phyloP scores from a whole-genome alignment of 75 land plant species.

The Isoetes taiwanensis region DNA sequence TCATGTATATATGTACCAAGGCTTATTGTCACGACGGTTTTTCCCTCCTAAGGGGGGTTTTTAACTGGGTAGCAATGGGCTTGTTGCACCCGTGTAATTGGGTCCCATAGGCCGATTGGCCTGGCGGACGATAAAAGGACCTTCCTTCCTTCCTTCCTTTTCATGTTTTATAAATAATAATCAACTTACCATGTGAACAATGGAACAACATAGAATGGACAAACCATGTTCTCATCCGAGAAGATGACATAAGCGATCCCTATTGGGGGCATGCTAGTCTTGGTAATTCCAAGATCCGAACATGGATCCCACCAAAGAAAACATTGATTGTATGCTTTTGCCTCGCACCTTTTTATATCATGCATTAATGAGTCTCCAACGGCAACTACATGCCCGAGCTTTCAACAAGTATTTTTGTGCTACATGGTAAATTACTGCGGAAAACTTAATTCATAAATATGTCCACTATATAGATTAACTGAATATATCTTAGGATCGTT shows the following conservation, averaged over 20 bases:
- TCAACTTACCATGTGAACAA: slow-evolving; percentile 48
- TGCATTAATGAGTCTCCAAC: slow-evolving; percentile 84
- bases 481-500: slow-evolving; percentile 59
- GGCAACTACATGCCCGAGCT: slow-evolving; percentile 44
- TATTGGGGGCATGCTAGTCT: slow-evolving; percentile 37
- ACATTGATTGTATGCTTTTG: slow-evolving; percentile 44
- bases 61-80: no score
- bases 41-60: no score
- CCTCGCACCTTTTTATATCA: slow-evolving; percentile 66
- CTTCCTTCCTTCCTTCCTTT: no score
- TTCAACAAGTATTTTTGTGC: slow-evolving; percentile 44
- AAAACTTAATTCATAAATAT: no score
- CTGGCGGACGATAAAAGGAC: no score
- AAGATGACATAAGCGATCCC: slow-evolving; percentile 27
- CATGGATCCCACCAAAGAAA: slow-evolving; percentile 68
- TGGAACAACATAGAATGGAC: slow-evolving; percentile 53
- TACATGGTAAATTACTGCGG: slow-evolving; percentile 56
- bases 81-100: no score
- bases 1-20: no score
- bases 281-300: slow-evolving; percentile 46
- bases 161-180: not conserved
- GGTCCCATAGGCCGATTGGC: no score
- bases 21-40: no score
- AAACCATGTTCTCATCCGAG: slow-evolving; percentile 23
- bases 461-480: no score